Evolutionary conservation across 495 filamentous ascomycete genomes (phyloP), one percentile per base, ranked within the genome.

Genomic region (Podospora bellae-mahoneyi): DNA sequence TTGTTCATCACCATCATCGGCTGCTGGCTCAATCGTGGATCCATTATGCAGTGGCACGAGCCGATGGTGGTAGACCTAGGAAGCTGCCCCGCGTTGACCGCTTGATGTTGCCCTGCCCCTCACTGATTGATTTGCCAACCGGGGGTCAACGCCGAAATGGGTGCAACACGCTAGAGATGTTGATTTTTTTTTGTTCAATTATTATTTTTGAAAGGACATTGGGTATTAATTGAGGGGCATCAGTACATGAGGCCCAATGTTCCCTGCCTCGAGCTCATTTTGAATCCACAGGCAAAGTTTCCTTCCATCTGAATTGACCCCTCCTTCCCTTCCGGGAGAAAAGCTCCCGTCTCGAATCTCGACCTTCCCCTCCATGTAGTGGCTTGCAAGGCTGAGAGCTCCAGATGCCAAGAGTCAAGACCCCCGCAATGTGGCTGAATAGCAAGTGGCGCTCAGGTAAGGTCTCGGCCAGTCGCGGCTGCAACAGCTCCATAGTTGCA

Each of bases 291-390:
- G 39, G 15, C 39, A 48, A 10, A 32, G 39, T 48, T 48, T 48
- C 39, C 39, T 48, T 48, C 39, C 39, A 48, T 16, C 39, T 48
- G 39, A 48, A 48, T 64, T 64, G n/a, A 23, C 62, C 62, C 62
- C 62, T 39, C 62, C 62, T 64, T 64, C 62, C 62, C 32, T 26
- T 48, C 23, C 39, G 39, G 62, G 62, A 64, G 9, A 53, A 16
- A 16, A 15, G 60, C n/a, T 62, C 60, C 39, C 9, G 39, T 48
- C 39, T 9, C 39, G 39, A 48, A 48, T 48, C 39, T 48, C 39
- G 1, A 48, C 2, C 39, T 48, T 48, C 39, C 13, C 39, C 39
- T 48, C 39, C 39, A 9, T 48, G 39, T 48, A 1, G 39, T 48
- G 39, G 55, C 55, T 58, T 58, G 55, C 23, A 26, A 58, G 23